A percentile compares a stretch with the other conserved stretches of the same genome.
Conservation (phyloP, 345 rosid genomes). For the Populus ilicifolia region DNA sequence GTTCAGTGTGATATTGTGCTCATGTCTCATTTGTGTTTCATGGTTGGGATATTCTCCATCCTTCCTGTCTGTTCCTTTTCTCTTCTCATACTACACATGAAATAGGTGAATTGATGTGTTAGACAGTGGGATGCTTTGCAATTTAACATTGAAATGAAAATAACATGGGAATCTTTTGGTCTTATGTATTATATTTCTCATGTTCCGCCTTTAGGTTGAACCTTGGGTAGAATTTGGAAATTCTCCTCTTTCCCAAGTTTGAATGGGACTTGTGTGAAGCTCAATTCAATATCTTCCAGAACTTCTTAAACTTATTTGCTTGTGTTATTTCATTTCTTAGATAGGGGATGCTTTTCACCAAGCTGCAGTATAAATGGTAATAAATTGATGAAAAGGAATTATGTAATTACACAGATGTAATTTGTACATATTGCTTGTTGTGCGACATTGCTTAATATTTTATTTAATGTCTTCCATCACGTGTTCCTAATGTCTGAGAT, state of each 20-base stretch:
- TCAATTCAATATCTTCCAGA: background rate
- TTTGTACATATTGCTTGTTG: background rate
- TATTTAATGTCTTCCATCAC: background rate
- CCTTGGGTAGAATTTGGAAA: background rate
- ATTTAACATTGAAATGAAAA: background rate
- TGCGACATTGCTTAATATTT: background rate
- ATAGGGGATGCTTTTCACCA: background rate
- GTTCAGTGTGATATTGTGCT: background rate
- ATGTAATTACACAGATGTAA: background rate
- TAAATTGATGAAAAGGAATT: background rate
- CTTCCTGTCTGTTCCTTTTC: background rate
- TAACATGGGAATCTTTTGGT: background rate
- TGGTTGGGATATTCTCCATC: background rate
- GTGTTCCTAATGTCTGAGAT: background rate
- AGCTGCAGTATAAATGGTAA: background rate
- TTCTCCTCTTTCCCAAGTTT: background rate
- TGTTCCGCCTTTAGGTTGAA: background rate
- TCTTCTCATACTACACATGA: background rate
- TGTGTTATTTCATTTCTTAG: background rate
- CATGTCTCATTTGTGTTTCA: background rate
- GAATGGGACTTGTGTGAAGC: background rate
- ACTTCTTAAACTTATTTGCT: background rate
- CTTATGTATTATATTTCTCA: background rate
- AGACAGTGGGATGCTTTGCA: background rate
- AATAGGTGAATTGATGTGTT: background rate